Percentiles rank a stretch among this genome's conserved stretches.
Evolutionary conservation across 495 filamentous ascomycete genomes (phyloP).

Genomic region (Lasiosphaeriaceae sp.): DNA sequence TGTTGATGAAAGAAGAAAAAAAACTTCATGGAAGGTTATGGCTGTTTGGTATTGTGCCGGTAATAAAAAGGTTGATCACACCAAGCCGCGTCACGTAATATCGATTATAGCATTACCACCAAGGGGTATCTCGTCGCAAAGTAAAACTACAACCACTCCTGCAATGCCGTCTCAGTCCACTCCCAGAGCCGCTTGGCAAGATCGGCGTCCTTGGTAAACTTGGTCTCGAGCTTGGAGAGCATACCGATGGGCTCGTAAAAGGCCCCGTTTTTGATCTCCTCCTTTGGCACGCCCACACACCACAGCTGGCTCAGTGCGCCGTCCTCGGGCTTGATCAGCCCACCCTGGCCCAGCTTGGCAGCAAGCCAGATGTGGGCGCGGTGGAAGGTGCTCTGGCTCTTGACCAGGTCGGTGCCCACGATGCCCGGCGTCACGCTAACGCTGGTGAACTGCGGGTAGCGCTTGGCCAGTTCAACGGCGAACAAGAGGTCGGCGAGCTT

Average conservation of each 20-base stretch:
- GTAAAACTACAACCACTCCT: neutral
- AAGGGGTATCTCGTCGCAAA: too few relatives aligned
- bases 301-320: conserved; percentile 61
- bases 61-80: too few relatives aligned
- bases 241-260: conserved; percentile 33
- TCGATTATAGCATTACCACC: too few relatives aligned
- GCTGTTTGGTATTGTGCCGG: too few relatives aligned
- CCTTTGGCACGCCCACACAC: conserved; percentile 43
- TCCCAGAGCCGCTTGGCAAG: conserved; percentile 56
- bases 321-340: conserved; percentile 22
- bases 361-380: neutral
- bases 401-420: conserved; percentile 50
- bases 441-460: conserved; percentile 51
- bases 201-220: conserved; percentile 41
- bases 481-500: conserved; percentile 73
- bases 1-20: too few relatives aligned
- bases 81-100: too few relatives aligned
- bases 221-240: conserved; percentile 7
- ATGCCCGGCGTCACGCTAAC: conserved; percentile 62
- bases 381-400: neutral
- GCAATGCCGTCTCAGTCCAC: conserved; percentile 51
- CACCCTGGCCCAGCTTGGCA: too few relatives aligned
- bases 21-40: too few relatives aligned
- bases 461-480: conserved; percentile 53
- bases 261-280: conserved; percentile 36